Evolutionary conservation across 2,329 filamentous ascomycete species (phyloP), one percentile per base, ranked within the genome.

Genomic region (Keithomyces neogunnii): DNA sequence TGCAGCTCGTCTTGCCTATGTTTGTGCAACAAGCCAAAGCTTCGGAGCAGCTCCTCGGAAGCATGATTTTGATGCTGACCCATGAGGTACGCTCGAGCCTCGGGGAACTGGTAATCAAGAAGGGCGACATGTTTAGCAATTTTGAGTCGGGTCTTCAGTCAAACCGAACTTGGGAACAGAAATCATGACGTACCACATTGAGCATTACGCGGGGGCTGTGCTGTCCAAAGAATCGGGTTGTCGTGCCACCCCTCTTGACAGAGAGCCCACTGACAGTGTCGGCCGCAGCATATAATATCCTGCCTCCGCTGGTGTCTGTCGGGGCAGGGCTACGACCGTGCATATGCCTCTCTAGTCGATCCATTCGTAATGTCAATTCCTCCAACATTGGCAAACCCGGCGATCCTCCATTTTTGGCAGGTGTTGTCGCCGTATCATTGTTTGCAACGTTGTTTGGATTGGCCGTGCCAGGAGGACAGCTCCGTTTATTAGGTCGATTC

Each of bases 181-280:
- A 44, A 28, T 19, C 8, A n/a, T 39, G 8, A 49, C 70, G 63
- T 66, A 80, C 76, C 61, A 81, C 61, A 55, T 80, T 80, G 11
- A 80, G 58, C 50, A 81, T 61, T 33, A 80, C 76, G 31, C 76
- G 71, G 26, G 75, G 71, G 58, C 73, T 77, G 53, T 71, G 77
- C 56, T 78, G 76, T 0, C 77, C 77, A 55, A 79, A 77, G 51
- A 74, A 76, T 11, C 76, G 69, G 19, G 76, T 78, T 49, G 72
- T 65, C 50, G 71, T 56, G 11, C 69, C 71, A 11, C 71, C 74
- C 52, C 63, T 60, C 58, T 79, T 78, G 49, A 78, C 70, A 3
- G 72, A 73, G 51, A 80, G 58, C 7, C 74, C 73, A 35, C 75
- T 68, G 56, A 80, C 73, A 26, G 74, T 78, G 13, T 70, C 62